These are phyloP conservation scores for Spizellomyces sp. DNA, from an alignment of 192 early-diverging fungal species.

Conservation along the genomic window DNA sequence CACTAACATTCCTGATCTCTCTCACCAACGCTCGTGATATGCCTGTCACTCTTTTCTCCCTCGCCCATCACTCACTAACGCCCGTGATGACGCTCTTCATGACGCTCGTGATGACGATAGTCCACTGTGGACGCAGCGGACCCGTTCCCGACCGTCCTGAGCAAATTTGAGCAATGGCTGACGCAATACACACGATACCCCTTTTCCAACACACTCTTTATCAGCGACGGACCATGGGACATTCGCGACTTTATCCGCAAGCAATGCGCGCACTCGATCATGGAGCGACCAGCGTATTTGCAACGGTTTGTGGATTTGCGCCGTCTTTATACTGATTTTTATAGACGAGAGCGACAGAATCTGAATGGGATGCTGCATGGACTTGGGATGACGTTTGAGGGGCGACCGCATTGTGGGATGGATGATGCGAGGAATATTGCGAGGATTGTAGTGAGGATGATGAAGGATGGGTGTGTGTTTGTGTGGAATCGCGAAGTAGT, in stretches of 20 bases:
- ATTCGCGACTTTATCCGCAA: slow-evolving; percentile 82
- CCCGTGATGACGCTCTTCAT: no score
- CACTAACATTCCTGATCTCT: no score
- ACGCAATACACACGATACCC: slow-evolving; percentile 34
- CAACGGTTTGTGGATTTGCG: slow-evolving; percentile 68
- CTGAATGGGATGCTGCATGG: slow-evolving; percentile 66
- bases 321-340: slow-evolving; percentile 56
- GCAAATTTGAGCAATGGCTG: slow-evolving; percentile 55
- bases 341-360: slow-evolving; percentile 51
- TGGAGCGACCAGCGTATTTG: slow-evolving; percentile 64
- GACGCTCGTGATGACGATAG: slow-evolving; percentile 12
- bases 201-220: slow-evolving; percentile 48
- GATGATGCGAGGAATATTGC: slow-evolving; percentile 83
- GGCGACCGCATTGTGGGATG: slow-evolving; percentile 76
- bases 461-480: slow-evolving; percentile 44
- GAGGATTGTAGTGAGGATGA: slow-evolving; percentile 63
- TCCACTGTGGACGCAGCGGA: slow-evolving; percentile 52
- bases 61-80: no score
- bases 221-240: slow-evolving; percentile 75
- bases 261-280: slow-evolving; percentile 61
- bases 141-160: slow-evolving; percentile 51
- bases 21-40: no score
- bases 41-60: no score
- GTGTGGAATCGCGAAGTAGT: slow-evolving; percentile 16
- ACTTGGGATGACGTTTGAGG: slow-evolving; percentile 68